Base-by-base conservation (phyloP, 768 basidiomycete species). In the Brasilioporus rufonigricans region DNA sequence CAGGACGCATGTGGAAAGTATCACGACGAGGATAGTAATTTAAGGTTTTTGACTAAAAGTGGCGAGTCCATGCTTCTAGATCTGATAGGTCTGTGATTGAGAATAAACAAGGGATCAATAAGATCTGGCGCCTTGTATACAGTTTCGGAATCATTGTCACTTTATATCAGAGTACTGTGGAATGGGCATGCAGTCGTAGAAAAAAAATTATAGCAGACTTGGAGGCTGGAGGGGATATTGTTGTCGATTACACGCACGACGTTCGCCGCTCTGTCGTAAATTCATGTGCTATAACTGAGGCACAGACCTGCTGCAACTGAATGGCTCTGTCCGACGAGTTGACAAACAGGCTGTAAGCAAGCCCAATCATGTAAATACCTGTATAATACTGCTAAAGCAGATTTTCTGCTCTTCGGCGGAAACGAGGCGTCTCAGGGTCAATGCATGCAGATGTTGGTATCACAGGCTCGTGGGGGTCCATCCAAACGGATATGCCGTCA, bases 31-130 rank as follows among this genome's bases (percentile, higher is more conserved):
- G 63, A 60, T 53, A 46, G 47, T 24, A 57, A 56, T 53, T 65
- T 66, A 66, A 63, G 61, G 66, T 66, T 66, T 66, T 65, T 63
- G 48, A 36, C 66, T 66, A 66, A 65, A 65, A 45, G 57, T 41
- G 55, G 63, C 57, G 50, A 52, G 24, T 47, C 55, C 61, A 60
- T 56, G 57, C 60, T 66, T 65, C 63, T 50, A 54, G 52, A 60
- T 62, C 53, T 56, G 64, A 67, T 65, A 27, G 46, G 41, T 57
- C 33, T 53, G 47, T 56, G 50, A 60, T 53, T 45, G 45, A 50
- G 27, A 45, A 48, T 39, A 44, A 47, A 53, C 51, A 50, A 55
- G 53, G 53, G 18, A 43, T 49, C 61, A 62, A 60, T 47, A 58
- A 61, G 65, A 67, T 62, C 57, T 62, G 39, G 39, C 19, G 23